phyloP scores from a whole-genome alignment of 2,329 filamentous ascomycete species.

The Eutypa lata region DNA sequence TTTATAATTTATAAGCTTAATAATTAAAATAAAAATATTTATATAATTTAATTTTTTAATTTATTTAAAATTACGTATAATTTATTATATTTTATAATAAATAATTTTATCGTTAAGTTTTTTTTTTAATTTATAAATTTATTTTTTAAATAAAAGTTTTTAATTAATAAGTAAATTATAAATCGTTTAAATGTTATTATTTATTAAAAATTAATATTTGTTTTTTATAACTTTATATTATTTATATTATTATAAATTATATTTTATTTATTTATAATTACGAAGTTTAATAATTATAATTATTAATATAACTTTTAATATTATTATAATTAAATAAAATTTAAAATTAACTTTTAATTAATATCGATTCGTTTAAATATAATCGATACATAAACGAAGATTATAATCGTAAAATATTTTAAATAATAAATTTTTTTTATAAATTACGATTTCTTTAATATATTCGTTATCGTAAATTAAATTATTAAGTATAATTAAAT shows the following conservation, averaged over 20 bases:
- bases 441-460: no score
- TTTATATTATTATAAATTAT: neutral
- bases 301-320: no score
- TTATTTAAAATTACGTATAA: neutral
- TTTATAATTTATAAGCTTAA: no score
- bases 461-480: no score
- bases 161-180: neutral
- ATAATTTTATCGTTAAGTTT: neutral
- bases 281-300: neutral
- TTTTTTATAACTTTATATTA: constrained; percentile 3
- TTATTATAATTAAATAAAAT: no score
- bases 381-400: no score
- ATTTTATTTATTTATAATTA: constrained; percentile 4
- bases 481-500: neutral
- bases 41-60: neutral
- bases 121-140: neutral
- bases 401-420: no score
- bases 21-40: no score
- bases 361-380: no score
- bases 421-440: no score
- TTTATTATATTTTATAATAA: neutral
- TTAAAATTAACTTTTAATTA: no score
- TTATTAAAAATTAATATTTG: constrained; percentile 5
- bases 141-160: no score
- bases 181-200: constrained; percentile 2